phyloP scores from a whole-genome alignment of 176 grass and related monocot genomes.

The Hordeum vulgare region DNA sequence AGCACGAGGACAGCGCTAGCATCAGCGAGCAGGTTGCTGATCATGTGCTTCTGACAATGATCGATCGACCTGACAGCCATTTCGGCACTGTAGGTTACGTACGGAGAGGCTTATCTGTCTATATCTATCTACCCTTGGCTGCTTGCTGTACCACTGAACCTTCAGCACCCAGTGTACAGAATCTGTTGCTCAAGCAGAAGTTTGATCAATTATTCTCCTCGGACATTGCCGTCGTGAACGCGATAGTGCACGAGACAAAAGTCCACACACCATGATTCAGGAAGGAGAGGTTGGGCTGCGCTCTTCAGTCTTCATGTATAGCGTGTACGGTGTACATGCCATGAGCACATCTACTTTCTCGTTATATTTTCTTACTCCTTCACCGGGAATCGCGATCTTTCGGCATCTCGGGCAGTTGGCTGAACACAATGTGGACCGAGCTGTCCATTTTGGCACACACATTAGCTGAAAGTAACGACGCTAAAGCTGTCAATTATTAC shows the following conservation, averaged over 20 bases:
- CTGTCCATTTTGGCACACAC: neutral
- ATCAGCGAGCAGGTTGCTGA: neutral
- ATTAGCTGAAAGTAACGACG: neutral
- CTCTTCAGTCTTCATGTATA: neutral
- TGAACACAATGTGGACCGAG: slow-evolving; percentile 3
- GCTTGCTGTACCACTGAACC: neutral
- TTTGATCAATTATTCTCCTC: neutral
- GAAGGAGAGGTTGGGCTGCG: neutral
- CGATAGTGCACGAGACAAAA: neutral
- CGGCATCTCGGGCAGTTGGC: neutral
- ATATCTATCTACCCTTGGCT: neutral
- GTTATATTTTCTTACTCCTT: neutral
- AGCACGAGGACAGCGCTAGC: neutral
- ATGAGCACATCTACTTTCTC: neutral
- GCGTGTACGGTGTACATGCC: neutral
- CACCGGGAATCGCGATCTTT: neutral
- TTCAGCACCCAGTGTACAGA: neutral
- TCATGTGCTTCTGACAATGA: neutral
- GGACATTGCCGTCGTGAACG: neutral
- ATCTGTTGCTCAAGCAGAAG: neutral
- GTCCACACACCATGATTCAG: neutral
- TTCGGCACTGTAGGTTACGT: neutral
- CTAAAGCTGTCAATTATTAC: neutral
- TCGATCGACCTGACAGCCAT: neutral
- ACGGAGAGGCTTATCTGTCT: neutral